Evolutionary conservation across 164 flowering plant species (phyloP), one percentile per base, ranked within the genome.

Genomic region (Akebia trifoliata): DNA sequence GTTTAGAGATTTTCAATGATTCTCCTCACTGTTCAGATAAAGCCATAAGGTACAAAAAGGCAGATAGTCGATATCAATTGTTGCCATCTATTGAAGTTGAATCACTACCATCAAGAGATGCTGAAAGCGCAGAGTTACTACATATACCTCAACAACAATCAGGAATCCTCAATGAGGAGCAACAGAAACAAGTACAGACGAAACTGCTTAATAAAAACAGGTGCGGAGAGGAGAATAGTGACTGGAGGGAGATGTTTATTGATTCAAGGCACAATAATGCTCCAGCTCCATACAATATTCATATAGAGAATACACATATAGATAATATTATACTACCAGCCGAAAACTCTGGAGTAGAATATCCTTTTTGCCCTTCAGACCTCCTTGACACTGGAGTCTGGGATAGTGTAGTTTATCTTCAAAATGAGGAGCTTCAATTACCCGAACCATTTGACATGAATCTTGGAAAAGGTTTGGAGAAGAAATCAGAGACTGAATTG

Each of bases 391-490:
- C 76, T 51, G 54, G 56, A 10, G 44, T 26, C 31, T 34, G 43
- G 62, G 66, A 68, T 65, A 15, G 44, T 21, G 26, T 26, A 8
- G 54, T 46, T 54, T 17, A 22, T 55, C 36, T 48, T 65, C 62
- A 62, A 58, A 52, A 60, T 57, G 66, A 54, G 54, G 55, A 55
- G 47, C 55, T 63, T 29, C 42, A 53, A 2, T 24, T 39, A 31
- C 54, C 59, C 26, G 63, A 72, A 37, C 57, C 60, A 63, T 62
- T 76, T 29, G 67, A 55, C 9, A n/a, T 66, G 52, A 75, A 62
- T 50, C 57, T 57, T 31, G 60, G 37, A 54, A 60, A 73, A 32
- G 38, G 37, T 54, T 31, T 49, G 25, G 64, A 68, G 24, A 30
- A 36, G 20, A 68, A 66, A 28, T 29, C 56, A 38, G 75, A 77